A percentile compares a stretch with the other conserved stretches of the same genome.
Conservation (phyloP, 2,329 filamentous ascomycete genomes). For the Nannizzia gypsea region DNA sequence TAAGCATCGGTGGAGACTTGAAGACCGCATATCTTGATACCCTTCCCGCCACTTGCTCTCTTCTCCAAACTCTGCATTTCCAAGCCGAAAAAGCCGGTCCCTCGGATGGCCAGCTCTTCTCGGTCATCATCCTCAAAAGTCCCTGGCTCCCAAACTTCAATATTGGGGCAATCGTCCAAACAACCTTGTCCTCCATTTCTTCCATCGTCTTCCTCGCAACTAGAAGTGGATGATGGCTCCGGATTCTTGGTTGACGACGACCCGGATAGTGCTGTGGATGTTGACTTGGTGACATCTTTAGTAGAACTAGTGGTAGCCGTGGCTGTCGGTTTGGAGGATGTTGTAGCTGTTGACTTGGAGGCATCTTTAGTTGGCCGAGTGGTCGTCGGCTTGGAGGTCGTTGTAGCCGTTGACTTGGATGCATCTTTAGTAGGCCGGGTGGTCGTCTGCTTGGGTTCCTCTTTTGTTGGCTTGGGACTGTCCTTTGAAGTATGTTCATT, state of each 20-base stretch:
- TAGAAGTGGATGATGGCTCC: not conserved
- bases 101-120: not conserved
- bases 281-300: not conserved
- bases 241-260: not conserved
- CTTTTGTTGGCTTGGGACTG: not conserved
- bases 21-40: not conserved
- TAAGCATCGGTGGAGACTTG: not conserved
- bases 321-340: no score
- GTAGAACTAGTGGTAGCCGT: not conserved
- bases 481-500: not conserved
- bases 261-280: not conserved
- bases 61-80: not conserved
- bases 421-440: not conserved
- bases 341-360: not conserved
- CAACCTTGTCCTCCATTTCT: not conserved
- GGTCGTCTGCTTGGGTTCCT: not conserved
- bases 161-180: not conserved
- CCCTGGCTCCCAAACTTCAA: not conserved
- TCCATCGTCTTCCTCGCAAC: not conserved
- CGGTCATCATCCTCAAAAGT: not conserved
- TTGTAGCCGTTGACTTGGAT: not conserved
- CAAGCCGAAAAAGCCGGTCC: not conserved
- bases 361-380: no score
- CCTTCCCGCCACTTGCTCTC: not conserved
- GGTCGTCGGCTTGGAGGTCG: not conserved